Conservation (phyloP, 768 basidiomycete species). For the Gymnopilus dilepis region DNA sequence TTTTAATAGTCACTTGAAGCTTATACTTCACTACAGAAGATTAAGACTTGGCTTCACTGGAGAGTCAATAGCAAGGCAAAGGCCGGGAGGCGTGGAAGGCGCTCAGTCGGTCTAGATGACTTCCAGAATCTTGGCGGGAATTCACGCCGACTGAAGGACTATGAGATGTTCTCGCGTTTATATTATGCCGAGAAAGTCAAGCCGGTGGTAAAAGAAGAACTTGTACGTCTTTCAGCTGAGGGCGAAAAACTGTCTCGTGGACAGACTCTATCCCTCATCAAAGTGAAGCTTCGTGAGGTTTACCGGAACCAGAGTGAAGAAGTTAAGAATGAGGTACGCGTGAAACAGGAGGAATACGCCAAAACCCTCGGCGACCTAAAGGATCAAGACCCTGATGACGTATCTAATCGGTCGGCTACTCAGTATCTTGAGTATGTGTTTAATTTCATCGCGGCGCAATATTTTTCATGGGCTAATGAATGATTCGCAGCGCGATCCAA, state of each 20-base stretch:
- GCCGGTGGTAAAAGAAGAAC: constrained; percentile 2
- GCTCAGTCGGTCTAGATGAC: background rate
- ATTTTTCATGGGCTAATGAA: background rate
- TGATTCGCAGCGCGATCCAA: background rate
- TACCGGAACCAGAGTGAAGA: background rate
- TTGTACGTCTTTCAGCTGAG: background rate
- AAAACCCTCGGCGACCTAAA: too few relatives aligned
- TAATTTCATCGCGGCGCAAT: background rate
- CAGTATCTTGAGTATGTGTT: constrained; percentile 10
- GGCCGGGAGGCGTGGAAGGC: background rate
- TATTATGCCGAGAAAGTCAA: constrained; percentile 1
- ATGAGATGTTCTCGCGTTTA: constrained; percentile 7
- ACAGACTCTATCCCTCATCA: background rate
- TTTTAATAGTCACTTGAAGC: too few relatives aligned
- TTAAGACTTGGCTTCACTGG: constrained; percentile 16
- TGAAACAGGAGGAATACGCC: background rate
- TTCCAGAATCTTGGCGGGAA: background rate
- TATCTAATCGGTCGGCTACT: background rate
- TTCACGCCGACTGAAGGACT: background rate
- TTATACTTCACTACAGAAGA: background rate
- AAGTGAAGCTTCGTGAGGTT: background rate
- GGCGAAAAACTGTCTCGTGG: background rate
- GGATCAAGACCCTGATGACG: background rate
- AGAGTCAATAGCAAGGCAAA: constrained; percentile 2
- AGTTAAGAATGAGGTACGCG: background rate